Evolutionary conservation across 2,329 filamentous ascomycete genomes (phyloP), one percentile per base, ranked within the genome.

Genomic region (Fusarium hostae): DNA sequence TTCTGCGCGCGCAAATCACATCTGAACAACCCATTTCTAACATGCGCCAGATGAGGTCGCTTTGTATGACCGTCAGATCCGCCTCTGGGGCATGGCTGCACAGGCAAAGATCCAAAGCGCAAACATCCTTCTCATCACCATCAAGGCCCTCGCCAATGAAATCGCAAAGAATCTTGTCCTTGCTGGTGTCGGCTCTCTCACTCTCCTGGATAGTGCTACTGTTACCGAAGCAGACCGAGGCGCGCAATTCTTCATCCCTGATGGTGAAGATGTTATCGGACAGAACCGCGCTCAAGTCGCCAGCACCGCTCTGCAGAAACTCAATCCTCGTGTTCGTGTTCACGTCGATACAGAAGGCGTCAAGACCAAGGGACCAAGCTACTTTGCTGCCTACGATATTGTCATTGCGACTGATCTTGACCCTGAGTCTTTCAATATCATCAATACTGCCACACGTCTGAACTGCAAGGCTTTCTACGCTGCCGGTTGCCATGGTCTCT

Each of bases 151-250:
- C 20, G 94, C 93, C 63, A 97, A 95, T 79, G 96, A 99, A 83
- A 92, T 98, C 59, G 95, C 96, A 70, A 99, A 99, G 85, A 99
- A 98, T 79, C 90, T 99, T 26, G 95, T 98, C 22, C 89, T 99
- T 5, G 95, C 96, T 26, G 96, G 96, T 66, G 92, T 99, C 76
- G 92, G 93, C 63, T 95, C 94, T 35, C 86, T 99, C 68, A 98
- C 95, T 20, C 90, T 99, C 61, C 86, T 96, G 64, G 96, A 99
- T 82, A 88, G 93, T 76, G 90, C 91, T 59, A 70, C 83, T 13
- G 92, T 97, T 61, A 92, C 89, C 1, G 91, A 95, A 76, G 89
- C 92, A 55, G 95, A 98, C 79, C 84, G 97, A 4, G 93, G 92
- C 41, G 88, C 91, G 20, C 91, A 94, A 74, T 95, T 98, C 84